These are phyloP conservation scores for Xylaria multiplex DNA, from an alignment of 2,329 filamentous ascomycete species.

Conservation along the genomic window DNA sequence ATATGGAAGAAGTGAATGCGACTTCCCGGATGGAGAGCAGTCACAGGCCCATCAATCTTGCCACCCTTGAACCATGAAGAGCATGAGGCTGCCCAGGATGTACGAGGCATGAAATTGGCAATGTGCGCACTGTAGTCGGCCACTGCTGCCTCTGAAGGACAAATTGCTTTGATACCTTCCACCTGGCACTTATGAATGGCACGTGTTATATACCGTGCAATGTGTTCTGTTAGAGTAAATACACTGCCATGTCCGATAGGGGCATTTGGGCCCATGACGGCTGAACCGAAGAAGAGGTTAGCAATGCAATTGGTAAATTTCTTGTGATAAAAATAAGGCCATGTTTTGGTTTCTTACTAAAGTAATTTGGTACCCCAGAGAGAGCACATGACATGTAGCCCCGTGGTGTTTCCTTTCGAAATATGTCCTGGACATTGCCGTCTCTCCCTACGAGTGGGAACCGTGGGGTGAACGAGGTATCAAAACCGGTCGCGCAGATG, in stretches of 20 bases:
- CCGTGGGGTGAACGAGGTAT: slow-evolving; percentile 62
- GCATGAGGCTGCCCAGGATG: slow-evolving; percentile 59
- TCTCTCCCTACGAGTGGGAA: slow-evolving; percentile 61
- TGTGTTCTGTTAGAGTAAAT: slow-evolving; percentile 62
- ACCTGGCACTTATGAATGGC: slow-evolving; percentile 61
- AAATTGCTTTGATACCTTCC: slow-evolving; percentile 59
- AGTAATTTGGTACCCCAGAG: slow-evolving; percentile 64
- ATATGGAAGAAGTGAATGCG: slow-evolving; percentile 64
- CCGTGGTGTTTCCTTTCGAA: slow-evolving; percentile 56
- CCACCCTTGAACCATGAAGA: slow-evolving; percentile 64
- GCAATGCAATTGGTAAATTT: slow-evolving; percentile 1
- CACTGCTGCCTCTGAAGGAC: slow-evolving; percentile 58
- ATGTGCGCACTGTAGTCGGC: slow-evolving; percentile 63
- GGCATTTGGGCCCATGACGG: slow-evolving; percentile 62
- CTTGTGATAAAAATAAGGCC: not conserved
- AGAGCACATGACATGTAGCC: slow-evolving; percentile 66
- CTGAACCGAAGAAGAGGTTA: slow-evolving; percentile 44
- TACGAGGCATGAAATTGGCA: slow-evolving; percentile 62
- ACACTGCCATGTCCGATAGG: slow-evolving; percentile 62
- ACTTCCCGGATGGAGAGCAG: slow-evolving; percentile 62
- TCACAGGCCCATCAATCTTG: slow-evolving; percentile 56
- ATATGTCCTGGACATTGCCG: slow-evolving; percentile 63
- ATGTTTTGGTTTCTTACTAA: slow-evolving; percentile 54
- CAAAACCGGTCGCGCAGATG: slow-evolving; percentile 68
- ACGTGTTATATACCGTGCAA: slow-evolving; percentile 62